These are phyloP conservation scores for Schizophyllum commune DNA, from an alignment of 1,284 basidiomycete genomes.

Conservation along the genomic window DNA sequence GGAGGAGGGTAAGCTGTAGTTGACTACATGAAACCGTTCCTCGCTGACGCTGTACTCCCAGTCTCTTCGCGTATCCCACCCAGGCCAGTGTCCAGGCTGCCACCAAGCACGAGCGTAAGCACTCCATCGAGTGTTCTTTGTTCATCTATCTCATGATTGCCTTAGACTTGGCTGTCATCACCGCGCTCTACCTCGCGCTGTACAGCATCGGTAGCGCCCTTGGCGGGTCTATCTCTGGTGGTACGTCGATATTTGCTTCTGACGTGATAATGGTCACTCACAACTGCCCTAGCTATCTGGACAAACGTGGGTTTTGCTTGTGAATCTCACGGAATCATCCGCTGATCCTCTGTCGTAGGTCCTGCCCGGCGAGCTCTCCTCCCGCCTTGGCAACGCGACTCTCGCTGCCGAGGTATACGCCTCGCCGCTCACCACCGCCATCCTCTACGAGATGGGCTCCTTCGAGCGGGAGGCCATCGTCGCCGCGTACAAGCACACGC, in stretches of 20 bases:
- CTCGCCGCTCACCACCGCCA: conserved; percentile 21
- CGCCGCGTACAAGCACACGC: conserved; percentile 7
- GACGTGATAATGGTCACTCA: not conserved
- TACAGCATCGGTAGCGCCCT: conserved; percentile 29
- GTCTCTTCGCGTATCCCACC: conserved; percentile 30
- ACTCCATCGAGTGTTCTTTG: not conserved
- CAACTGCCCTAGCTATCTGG: conserved; percentile 21
- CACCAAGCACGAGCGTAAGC: conserved; percentile 25
- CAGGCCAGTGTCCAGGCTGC: conserved; percentile 28
- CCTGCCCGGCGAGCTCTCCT: conserved; percentile 19
- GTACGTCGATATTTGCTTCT: conserved; percentile 4
- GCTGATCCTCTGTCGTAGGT: conserved; percentile 13
- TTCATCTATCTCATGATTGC: not conserved
- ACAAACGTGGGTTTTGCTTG: conserved; percentile 11
- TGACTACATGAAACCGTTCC: too few relatives aligned
- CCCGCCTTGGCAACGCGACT: conserved; percentile 20
- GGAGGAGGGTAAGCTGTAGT: too few relatives aligned
- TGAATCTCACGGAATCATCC: too few relatives aligned
- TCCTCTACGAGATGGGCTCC: conserved; percentile 22
- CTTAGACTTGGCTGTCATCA: conserved; percentile 25
- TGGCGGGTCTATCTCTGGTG: conserved; percentile 28
- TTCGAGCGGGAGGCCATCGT: conserved; percentile 21
- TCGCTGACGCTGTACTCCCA: not conserved
- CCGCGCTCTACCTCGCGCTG: conserved; percentile 26
- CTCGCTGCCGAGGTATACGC: conserved; percentile 23